These are phyloP conservation scores for Rhizoclosmatium globosum DNA, from an alignment of 192 early-diverging fungal species.

Conservation along the genomic window DNA sequence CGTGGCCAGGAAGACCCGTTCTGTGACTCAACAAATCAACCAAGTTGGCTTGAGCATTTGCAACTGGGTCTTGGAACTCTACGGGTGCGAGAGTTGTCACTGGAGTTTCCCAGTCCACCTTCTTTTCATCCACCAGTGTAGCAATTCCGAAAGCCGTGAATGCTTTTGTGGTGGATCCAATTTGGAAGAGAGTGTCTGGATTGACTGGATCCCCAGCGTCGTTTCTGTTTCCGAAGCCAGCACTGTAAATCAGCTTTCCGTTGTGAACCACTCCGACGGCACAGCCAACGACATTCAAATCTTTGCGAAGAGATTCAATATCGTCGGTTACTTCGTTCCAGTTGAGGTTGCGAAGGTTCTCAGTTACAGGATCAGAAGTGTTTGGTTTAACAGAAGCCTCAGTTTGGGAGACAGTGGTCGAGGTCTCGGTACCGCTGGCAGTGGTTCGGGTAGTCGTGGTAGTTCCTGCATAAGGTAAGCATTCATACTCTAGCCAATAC, in stretches of 20 bases:
- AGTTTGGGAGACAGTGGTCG: too few species aligned
- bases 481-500: too few species aligned
- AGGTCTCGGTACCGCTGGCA: too few species aligned
- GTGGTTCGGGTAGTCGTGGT: too few species aligned
- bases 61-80: conserved; percentile 17
- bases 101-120: neutral
- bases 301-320: conserved; percentile 5
- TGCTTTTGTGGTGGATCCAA: conserved; percentile 37
- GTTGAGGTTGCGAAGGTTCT: neutral
- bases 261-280: conserved; percentile 25
- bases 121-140: conserved; percentile 10
- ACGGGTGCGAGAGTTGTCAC: neutral
- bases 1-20: conserved; percentile 10
- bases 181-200: conserved; percentile 28
- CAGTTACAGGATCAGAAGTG: too few species aligned
- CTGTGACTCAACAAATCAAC: conserved; percentile 9
- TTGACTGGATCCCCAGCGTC: conserved; percentile 32
- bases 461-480: too few species aligned
- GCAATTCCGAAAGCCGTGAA: conserved; percentile 13
- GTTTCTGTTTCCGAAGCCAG: conserved; percentile 25
- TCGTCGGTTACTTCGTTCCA: neutral
- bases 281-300: conserved; percentile 7
- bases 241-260: conserved; percentile 7
- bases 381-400: too few species aligned
- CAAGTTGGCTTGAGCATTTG: conserved; percentile 2